Evolutionary conservation across 2,329 filamentous ascomycete species (phyloP), one percentile per base, ranked within the genome.

Genomic region (Fusarium algeriense): DNA sequence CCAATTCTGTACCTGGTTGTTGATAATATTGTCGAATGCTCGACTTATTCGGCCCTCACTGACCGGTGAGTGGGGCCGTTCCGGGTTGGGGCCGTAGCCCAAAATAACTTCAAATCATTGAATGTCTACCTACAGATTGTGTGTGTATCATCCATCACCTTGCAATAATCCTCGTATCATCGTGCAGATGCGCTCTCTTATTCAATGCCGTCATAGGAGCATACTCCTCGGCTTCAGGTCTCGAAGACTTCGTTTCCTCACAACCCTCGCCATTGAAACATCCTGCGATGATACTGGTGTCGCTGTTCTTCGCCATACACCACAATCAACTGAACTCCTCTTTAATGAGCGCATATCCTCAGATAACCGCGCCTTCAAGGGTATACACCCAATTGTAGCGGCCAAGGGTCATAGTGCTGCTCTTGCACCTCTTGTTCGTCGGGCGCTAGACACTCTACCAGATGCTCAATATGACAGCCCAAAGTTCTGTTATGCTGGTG

Each of bases 241-340:
- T 26, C 34, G 28, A 43, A 48, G 32, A 34, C 71, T 65, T 20
- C 81, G 81, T 30, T 69, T 66, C 43, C 83, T 89, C 62, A 78
- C 87, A 20, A 90, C 88, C 8, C 87, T 95, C 52, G 92, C 92
- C 56, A 94, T 96, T 77, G 93, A 96, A 80, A 92, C 92, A 13
- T 94, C 92, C 5, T 96, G 95, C 85, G 95, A 98, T 82, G 95
- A 98, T 83, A 97, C 95, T 2, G 95, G 92, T 63, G 94, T 98
- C 23, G 92, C 95, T 34, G 82, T 98, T 50, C 85, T 98, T 41
- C 89, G 93, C 58, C 91, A 90, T 54, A 71, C 73, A n/a, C 37
- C 74, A 48, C 60, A 59, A 60, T 66, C 76, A 74, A 89, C 91
- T 13, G 84, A 82, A 9, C 86, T 97, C 5, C 89, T 92, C 74